A percentile compares a stretch with the other conserved stretches of the same genome.
Evolutionary conservation across 371 early-diverging fungal species (phyloP).

Genomic region (Lichtheimia corymbifera): DNA sequence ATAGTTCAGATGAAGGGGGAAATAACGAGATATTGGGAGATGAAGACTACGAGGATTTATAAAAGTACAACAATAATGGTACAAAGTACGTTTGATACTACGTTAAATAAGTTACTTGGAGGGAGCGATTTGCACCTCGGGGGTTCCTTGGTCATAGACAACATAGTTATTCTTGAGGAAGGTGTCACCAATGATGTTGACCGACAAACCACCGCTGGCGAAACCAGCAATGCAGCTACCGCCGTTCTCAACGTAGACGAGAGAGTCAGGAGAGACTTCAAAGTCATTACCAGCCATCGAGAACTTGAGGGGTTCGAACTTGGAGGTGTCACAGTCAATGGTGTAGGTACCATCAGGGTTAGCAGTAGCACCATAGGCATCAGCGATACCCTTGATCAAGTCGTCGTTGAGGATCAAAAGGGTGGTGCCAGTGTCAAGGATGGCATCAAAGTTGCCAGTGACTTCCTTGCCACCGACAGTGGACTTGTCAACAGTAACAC

Average conservation of each 20-base stretch:
- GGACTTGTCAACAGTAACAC: conserved; percentile 5
- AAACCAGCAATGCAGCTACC: conserved; percentile 27
- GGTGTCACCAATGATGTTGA: conserved; percentile 41
- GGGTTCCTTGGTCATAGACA: conserved; percentile 22
- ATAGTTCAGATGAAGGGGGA: conserved; percentile 8
- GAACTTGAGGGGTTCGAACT: conserved; percentile 19
- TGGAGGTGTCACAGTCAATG: conserved; percentile 29
- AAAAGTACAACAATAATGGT: conserved; percentile 1
- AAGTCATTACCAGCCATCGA: conserved; percentile 23
- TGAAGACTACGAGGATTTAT: conserved; percentile 37
- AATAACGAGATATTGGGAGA: conserved; percentile 38
- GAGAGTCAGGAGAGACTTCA: conserved; percentile 20
- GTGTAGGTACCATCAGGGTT: conserved; percentile 30
- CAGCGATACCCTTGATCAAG: conserved; percentile 18
- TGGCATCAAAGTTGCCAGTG: conserved; percentile 16
- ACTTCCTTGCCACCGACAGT: background rate
- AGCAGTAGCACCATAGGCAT: conserved; percentile 18
- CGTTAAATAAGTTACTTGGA: conserved; percentile 11
- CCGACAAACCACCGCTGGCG: conserved; percentile 24
- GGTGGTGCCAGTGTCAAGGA: conserved; percentile 34
- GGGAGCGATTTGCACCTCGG: conserved; percentile 27
- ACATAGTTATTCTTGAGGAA: conserved; percentile 54
- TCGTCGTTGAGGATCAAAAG: conserved; percentile 23
- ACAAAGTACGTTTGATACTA: too few species aligned
- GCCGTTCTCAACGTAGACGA: conserved; percentile 21